phyloP scores from a whole-genome alignment of 805 yeast genomes.

The Yamadazyma phyllophila region DNA sequence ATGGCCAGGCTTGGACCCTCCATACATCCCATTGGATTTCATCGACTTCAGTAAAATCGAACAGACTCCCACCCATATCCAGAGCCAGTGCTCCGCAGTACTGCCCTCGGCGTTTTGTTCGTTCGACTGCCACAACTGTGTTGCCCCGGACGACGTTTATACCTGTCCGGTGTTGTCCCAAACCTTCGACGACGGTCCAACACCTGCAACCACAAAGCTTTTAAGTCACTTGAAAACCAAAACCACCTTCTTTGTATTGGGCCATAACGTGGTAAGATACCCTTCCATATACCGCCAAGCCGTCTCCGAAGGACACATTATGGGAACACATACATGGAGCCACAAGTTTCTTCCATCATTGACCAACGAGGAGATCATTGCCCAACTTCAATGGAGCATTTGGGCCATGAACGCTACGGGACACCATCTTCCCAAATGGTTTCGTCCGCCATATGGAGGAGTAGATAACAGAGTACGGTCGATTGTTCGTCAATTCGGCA shows the following conservation, averaged over 20 bases:
- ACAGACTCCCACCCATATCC: slow-evolving; percentile 40
- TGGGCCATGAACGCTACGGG: slow-evolving; percentile 99
- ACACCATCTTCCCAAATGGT: slow-evolving; percentile 83
- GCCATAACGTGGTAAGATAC: slow-evolving; percentile 70
- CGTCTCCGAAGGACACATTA: slow-evolving; percentile 63
- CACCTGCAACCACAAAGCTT: slow-evolving; percentile 63
- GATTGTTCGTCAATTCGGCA: slow-evolving; percentile 78
- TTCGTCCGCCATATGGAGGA: slow-evolving; percentile 96
- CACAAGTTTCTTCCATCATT: slow-evolving; percentile 81
- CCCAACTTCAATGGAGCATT: slow-evolving; percentile 90
- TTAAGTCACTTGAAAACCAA: slow-evolving; percentile 50
- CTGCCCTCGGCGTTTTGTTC: slow-evolving; percentile 54
- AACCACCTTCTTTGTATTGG: slow-evolving; percentile 83
- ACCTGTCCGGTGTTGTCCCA: slow-evolving; percentile 77
- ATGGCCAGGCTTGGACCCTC: slow-evolving; percentile 91
- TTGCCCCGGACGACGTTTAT: slow-evolving; percentile 68
- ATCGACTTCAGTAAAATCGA: slow-evolving; percentile 59
- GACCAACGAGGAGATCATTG: slow-evolving; percentile 76
- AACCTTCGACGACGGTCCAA: slow-evolving; percentile 95
- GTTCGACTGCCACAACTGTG: slow-evolving; percentile 82
- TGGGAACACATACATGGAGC: slow-evolving; percentile 92
- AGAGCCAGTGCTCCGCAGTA: slow-evolving; percentile 57
- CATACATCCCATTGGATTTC: slow-evolving; percentile 78
- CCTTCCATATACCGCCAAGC: slow-evolving; percentile 70
- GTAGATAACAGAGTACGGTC: slow-evolving; percentile 81